These are phyloP conservation scores for Colletotrichum chlorophyti DNA, from an alignment of 2,329 filamentous ascomycete genomes.

Conservation along the genomic window DNA sequence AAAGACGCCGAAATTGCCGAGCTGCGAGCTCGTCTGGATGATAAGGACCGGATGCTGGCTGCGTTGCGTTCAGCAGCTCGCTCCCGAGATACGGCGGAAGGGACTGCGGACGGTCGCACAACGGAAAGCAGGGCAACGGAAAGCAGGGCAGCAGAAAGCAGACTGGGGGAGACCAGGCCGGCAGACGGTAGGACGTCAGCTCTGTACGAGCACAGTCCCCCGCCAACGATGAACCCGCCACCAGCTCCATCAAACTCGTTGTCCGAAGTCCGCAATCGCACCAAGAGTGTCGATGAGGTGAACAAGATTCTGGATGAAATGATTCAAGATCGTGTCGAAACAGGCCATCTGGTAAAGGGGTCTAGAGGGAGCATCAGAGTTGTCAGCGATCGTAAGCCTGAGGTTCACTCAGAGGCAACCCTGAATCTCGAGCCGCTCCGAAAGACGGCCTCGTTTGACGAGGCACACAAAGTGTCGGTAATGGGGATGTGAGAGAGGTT, in stretches of 20 bases:
- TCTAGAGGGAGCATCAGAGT: slow-evolving; percentile 71
- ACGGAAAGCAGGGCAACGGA: too few relatives aligned
- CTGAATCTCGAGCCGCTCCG: slow-evolving; percentile 47
- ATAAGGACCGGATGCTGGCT: slow-evolving; percentile 92
- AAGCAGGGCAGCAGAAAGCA: too few relatives aligned
- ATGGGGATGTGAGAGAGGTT: slow-evolving; percentile 22
- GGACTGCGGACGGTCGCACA: slow-evolving; percentile 33
- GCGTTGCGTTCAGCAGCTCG: slow-evolving; percentile 86
- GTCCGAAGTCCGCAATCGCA: slow-evolving; percentile 51
- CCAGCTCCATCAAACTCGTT: slow-evolving; percentile 14
- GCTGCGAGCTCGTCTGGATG: slow-evolving; percentile 85
- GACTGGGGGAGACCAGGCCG: too few relatives aligned
- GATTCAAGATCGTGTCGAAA: slow-evolving; percentile 88
- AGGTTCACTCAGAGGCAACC: slow-evolving; percentile 40
- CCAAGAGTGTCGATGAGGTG: slow-evolving; percentile 86
- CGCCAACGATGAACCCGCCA: slow-evolving; percentile 25
- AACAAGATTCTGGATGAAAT: slow-evolving; percentile 94
- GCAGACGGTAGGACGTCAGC: slow-evolving; percentile 35
- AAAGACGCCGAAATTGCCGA: slow-evolving; percentile 94
- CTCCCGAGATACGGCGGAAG: slow-evolving; percentile 82
- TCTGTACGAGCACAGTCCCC: slow-evolving; percentile 31
- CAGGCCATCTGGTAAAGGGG: slow-evolving; percentile 73
- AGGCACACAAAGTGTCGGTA: slow-evolving; percentile 32
- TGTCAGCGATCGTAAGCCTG: slow-evolving; percentile 50
- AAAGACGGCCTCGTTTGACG: slow-evolving; percentile 40